Evolutionary conservation across 257 asterid species (phyloP), one percentile per base, ranked within the genome.

Genomic region (Jacaranda mimosifolia): DNA sequence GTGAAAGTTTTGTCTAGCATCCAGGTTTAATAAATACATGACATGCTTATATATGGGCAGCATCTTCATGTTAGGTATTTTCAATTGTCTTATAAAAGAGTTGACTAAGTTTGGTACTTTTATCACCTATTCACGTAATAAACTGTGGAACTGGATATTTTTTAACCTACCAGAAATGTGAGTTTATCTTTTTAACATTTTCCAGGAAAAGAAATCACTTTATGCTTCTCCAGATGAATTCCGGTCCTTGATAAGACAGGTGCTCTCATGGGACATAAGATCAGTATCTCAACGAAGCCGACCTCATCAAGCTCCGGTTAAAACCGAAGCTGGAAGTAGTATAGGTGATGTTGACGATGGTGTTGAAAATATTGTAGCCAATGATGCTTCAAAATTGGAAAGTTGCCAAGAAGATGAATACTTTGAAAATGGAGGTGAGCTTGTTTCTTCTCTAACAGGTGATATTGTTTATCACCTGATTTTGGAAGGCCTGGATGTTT

Each of bases 191-290:
- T 48, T 74, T 17, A 38, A 2, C 21, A 39, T 64, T 38, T 56
- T 72, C 15, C 80, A 91, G 96, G 93, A 69, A 77, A 88, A 88
- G 83, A 83, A 77, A 85, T 89, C 97, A 40, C 96, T 90, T 7
- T 90, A 91, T 82, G 66, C 91, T 40, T 90, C 96, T 6, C 80
- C 87, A 2, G 87, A 82, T 1, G 99, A 96, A 84, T 90, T 86
- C 76, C 81, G 73, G 78, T 72, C 82, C 77, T 80, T 96, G 82
- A 86, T 91, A 79, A 89, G 62, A 68, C 98, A 96, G 81, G 97
- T 93, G 60, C 95, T 94, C 52, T 86, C 91, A 8, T 92, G 97
- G 97, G 98, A 94, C 67, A 91, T 94, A 83, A 85, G 98, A 60
- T 96, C 99, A 53, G 78, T 89, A 42, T 86, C 99, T 67, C 99